Percentiles rank a stretch among this genome's conserved stretches.
Evolutionary conservation across 768 basidiomycete genomes (phyloP).

Genomic region (Auricularia auricula-judae): DNA sequence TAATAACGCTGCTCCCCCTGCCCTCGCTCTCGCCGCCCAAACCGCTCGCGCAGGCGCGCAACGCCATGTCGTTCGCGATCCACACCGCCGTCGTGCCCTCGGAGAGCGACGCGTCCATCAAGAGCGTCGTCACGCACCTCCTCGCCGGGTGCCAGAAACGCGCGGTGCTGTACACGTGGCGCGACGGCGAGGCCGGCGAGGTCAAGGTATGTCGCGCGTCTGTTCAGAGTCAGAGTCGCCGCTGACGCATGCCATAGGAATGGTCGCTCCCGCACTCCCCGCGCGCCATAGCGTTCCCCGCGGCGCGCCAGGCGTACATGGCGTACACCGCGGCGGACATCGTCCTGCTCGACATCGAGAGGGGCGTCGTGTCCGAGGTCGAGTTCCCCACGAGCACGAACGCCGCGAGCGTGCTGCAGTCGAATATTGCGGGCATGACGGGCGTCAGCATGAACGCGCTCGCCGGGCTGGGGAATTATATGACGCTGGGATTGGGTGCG

Average conservation of each 20-base stretch:
- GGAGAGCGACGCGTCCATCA: conserved; percentile 15
- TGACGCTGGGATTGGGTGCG: conserved; percentile 69
- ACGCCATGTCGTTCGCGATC: conserved; percentile 73
- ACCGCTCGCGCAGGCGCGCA: conserved; percentile 62
- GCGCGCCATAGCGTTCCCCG: conserved; percentile 68
- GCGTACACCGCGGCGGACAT: conserved; percentile 74
- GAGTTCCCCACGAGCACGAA: conserved; percentile 23
- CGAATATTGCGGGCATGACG: conserved; percentile 16
- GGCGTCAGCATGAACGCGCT: conserved; percentile 49
- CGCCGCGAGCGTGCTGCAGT: conserved; percentile 24
- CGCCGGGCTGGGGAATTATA: conserved; percentile 64
- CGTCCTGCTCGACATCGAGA: conserved; percentile 57
- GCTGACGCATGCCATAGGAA: conserved; percentile 41
- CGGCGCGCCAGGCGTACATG: conserved; percentile 50
- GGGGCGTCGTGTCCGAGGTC: conserved; percentile 47
- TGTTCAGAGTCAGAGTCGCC: no score
- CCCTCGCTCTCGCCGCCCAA: conserved; percentile 63
- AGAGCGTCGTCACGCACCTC: conserved; percentile 57
- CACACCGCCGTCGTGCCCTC: conserved; percentile 48
- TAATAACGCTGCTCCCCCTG: conserved; percentile 64
- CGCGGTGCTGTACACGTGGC: conserved; percentile 78
- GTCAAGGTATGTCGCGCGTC: conserved; percentile 37
- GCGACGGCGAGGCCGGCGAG: conserved; percentile 69
- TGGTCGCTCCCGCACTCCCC: conserved; percentile 77
- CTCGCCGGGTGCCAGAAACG: conserved; percentile 80